These are phyloP conservation scores for Cicer pinnatifidum DNA, from an alignment of 306 rosid species.

Conservation along the genomic window DNA sequence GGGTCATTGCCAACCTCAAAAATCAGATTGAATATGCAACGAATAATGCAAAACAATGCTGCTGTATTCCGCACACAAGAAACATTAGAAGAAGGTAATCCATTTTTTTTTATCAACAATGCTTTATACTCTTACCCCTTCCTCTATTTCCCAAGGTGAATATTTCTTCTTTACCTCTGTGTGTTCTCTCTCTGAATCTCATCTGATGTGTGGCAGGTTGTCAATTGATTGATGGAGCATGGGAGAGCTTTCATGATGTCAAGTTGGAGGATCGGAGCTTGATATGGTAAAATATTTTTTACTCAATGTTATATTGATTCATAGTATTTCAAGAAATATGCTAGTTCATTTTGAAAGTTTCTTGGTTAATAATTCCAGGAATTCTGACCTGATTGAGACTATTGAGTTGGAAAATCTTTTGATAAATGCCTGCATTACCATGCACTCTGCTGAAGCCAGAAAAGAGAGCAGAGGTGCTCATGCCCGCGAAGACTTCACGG, in stretches of 20 bases:
- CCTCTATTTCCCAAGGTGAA: not conserved
- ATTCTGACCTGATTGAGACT: slow-evolving; percentile 76
- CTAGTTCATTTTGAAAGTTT: slow-evolving; percentile 25
- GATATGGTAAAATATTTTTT: slow-evolving; percentile 61
- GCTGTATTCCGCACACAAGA: slow-evolving; percentile 99
- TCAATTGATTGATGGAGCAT: slow-evolving; percentile 70
- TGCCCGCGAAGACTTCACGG: slow-evolving; percentile 88
- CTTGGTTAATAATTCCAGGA: slow-evolving; percentile 56
- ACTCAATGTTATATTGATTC: not conserved
- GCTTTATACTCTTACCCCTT: not conserved
- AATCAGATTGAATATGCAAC: slow-evolving; percentile 92
- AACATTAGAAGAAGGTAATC: slow-evolving; percentile 81
- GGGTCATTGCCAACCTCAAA: slow-evolving; percentile 85
- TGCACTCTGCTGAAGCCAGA: slow-evolving; percentile 95
- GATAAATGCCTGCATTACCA: slow-evolving; percentile 79
- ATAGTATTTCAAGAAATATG: not conserved
- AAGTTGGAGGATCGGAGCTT: slow-evolving; percentile 69
- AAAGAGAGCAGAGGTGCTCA: slow-evolving; percentile 96
- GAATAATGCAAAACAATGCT: slow-evolving; percentile 94
- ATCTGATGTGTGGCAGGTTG: slow-evolving; percentile 58
- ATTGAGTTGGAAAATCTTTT: slow-evolving; percentile 82
- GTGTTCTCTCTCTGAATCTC: slow-evolving; percentile 9
- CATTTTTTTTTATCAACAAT: slow-evolving; percentile 24
- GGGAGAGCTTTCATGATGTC: slow-evolving; percentile 81
- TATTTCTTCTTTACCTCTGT: not conserved